These are phyloP conservation scores for Trypanosomatidae sp. DNA, from an alignment of 208 protist genomes.

Conservation along the genomic window DNA sequence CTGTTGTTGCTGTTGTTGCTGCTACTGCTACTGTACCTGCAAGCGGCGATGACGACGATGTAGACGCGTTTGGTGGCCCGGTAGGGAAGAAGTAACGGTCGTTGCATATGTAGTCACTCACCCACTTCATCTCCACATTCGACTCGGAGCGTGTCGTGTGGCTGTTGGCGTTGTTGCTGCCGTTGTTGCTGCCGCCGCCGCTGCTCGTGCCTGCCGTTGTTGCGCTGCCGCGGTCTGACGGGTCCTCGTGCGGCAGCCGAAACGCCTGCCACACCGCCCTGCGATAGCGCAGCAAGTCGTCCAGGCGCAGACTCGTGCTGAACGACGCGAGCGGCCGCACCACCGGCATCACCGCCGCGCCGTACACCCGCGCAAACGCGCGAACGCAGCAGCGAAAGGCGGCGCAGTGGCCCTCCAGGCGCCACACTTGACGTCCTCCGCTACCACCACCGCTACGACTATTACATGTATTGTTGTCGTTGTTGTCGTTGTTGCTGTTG, in stretches of 20 bases:
- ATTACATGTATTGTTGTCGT: neutral
- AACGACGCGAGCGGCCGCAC: slow-evolving; percentile 7
- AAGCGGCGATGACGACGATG: too few species aligned
- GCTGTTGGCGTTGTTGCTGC: too few species aligned
- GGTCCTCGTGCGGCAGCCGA: slow-evolving; percentile 10
- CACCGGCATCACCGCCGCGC: slow-evolving; percentile 6
- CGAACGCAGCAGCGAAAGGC: slow-evolving; percentile 15
- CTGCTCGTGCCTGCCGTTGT: neutral
- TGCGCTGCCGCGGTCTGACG: neutral
- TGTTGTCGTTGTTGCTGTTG: neutral
- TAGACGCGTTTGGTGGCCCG: too few species aligned
- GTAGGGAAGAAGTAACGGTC: slow-evolving; percentile 47
- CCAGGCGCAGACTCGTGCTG: slow-evolving; percentile 10
- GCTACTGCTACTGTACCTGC: slow-evolving; percentile 10
- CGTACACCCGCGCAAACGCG: slow-evolving; percentile 13
- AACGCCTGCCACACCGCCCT: slow-evolving; percentile 12
- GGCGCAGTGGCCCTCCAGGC: slow-evolving; percentile 13
- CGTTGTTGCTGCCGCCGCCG: too few species aligned
- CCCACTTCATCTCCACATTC: slow-evolving; percentile 18
- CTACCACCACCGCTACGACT: neutral
- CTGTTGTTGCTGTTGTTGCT: slow-evolving; percentile 2
- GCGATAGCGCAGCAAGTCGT: slow-evolving; percentile 17
- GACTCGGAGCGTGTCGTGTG: slow-evolving; percentile 13
- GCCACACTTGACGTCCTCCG: neutral
- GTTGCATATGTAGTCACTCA: slow-evolving; percentile 24